These are phyloP conservation scores for Pseudonitzschia delicatissima DNA, from an alignment of 108 stramenopile genomes.

Conservation along the genomic window DNA sequence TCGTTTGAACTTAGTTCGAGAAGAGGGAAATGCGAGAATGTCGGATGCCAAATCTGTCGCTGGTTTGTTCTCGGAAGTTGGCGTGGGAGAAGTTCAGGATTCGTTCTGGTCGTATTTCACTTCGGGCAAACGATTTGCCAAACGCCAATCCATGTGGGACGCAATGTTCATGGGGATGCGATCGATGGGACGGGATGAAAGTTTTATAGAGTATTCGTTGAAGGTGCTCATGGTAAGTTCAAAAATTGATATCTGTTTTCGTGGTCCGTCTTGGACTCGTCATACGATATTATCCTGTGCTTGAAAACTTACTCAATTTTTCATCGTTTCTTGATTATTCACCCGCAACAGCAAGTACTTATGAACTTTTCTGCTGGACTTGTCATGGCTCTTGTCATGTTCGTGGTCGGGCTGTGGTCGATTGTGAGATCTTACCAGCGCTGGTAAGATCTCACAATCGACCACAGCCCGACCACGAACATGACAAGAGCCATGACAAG, in stretches of 20 bases:
- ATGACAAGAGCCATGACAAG: no score
- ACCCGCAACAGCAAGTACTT: slow-evolving; percentile 48
- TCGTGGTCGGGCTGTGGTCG: slow-evolving; percentile 74
- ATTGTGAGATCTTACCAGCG: slow-evolving; percentile 78
- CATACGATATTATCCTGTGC: no score
- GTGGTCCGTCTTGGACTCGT: not conserved
- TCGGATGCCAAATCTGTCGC: slow-evolving; percentile 81
- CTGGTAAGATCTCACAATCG: slow-evolving; percentile 73
- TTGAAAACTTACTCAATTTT: no score
- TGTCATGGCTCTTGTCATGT: slow-evolving; percentile 78
- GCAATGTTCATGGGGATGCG: slow-evolving; percentile 85
- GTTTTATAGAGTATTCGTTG: slow-evolving; percentile 66
- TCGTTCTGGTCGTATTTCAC: slow-evolving; percentile 84
- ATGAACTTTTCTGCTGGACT: slow-evolving; percentile 85
- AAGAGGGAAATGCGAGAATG: slow-evolving; percentile 82
- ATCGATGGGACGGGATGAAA: slow-evolving; percentile 67
- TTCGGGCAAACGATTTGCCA: slow-evolving; percentile 82
- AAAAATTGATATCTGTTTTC: not conserved
- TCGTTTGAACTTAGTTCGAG: slow-evolving; percentile 59
- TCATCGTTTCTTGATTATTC: no score
- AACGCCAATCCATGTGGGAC: slow-evolving; percentile 89
- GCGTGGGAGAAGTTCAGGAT: slow-evolving; percentile 82
- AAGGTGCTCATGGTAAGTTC: slow-evolving; percentile 29
- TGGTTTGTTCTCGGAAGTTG: slow-evolving; percentile 80
- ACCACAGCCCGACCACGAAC: slow-evolving; percentile 78